These are phyloP conservation scores for Backusella circina DNA, from an alignment of 192 early-diverging fungal genomes.

Conservation along the genomic window DNA sequence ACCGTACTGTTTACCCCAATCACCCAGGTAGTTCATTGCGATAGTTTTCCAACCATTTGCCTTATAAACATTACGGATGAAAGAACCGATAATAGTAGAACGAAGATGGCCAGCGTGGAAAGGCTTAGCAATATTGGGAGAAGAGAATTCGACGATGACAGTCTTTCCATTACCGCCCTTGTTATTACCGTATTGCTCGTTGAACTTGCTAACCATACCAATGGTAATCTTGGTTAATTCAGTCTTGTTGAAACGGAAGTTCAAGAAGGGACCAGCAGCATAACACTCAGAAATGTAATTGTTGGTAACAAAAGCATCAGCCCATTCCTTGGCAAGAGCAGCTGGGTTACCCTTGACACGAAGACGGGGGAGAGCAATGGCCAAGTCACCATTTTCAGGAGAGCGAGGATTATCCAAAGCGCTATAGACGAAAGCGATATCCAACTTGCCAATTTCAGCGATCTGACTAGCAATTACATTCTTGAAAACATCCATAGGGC, in stretches of 20 bases:
- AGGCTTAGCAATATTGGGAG: conserved; percentile 98
- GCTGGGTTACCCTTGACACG: conserved; percentile 69
- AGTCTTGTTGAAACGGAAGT: conserved; percentile 65
- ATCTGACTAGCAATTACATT: conserved; percentile 56
- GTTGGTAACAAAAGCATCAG: conserved; percentile 58
- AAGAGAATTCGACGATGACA: conserved; percentile 88
- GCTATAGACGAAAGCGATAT: conserved; percentile 42
- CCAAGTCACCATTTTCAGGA: conserved; percentile 64
- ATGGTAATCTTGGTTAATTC: conserved; percentile 53
- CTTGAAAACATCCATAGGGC: conserved; percentile 64
- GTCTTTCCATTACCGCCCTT: conserved; percentile 63
- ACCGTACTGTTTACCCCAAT: conserved; percentile 99
- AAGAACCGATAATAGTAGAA: conserved; percentile 96
- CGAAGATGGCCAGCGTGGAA: conserved; percentile 98
- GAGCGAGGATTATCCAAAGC: conserved; percentile 60
- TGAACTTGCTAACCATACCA: conserved; percentile 45
- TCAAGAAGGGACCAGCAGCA: conserved; percentile 69
- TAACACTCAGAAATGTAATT: conserved; percentile 47
- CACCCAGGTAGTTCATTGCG: conserved; percentile 96
- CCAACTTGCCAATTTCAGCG: conserved; percentile 48
- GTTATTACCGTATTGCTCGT: conserved; percentile 65
- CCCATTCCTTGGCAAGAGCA: conserved; percentile 60
- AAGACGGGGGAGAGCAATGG: conserved; percentile 63
- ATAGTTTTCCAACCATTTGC: conserved; percentile 91
- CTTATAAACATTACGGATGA: conserved; percentile 77